Conservation (phyloP, 352 stramenopile genomes). For the Salisapilia sapeloensis region DNA sequence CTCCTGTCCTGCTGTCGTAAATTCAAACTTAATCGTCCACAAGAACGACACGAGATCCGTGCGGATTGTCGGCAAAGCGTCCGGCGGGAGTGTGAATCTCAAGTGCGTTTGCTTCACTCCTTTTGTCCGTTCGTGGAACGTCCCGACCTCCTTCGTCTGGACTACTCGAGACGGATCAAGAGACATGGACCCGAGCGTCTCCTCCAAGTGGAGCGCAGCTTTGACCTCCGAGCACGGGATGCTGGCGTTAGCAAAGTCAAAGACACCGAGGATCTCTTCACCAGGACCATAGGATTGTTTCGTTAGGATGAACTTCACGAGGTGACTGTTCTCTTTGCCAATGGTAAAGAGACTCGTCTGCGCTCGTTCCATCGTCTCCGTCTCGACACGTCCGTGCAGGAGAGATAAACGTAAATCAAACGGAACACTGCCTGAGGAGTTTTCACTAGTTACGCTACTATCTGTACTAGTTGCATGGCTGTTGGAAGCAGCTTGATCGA, state of each 20-base stretch:
- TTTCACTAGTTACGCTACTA: conserved; percentile 21
- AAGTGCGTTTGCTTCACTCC: conserved; percentile 32
- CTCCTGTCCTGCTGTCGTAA: conserved; percentile 4
- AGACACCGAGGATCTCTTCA: conserved; percentile 28
- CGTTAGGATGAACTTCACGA: conserved; percentile 34
- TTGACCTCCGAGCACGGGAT: conserved; percentile 32
- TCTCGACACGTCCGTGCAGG: conserved; percentile 54
- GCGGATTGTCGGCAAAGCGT: conserved; percentile 31
- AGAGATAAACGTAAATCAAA: conserved; percentile 44
- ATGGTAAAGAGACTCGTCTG: conserved; percentile 64
- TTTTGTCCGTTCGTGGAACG: conserved; percentile 23
- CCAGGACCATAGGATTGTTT: conserved; percentile 55
- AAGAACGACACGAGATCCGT: conserved; percentile 45
- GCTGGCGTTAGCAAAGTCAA: conserved; percentile 38
- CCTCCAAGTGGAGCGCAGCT: conserved; percentile 25
- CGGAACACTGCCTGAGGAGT: too few relatives aligned
- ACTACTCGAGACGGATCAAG: conserved; percentile 32
- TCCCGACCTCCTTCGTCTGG: conserved; percentile 25
- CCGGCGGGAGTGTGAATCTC: conserved; percentile 30
- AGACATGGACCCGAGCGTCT: conserved; percentile 28
- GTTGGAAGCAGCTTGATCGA: conserved; percentile 4
- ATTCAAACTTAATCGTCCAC: conserved; percentile 46
- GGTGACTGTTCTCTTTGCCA: conserved; percentile 33
- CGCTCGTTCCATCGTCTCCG: conserved; percentile 22
- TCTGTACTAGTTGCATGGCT: conserved; percentile 7